These are phyloP conservation scores for Komagataea norvegica DNA, from an alignment of 1,139 yeast genomes.

Conservation along the genomic window DNA sequence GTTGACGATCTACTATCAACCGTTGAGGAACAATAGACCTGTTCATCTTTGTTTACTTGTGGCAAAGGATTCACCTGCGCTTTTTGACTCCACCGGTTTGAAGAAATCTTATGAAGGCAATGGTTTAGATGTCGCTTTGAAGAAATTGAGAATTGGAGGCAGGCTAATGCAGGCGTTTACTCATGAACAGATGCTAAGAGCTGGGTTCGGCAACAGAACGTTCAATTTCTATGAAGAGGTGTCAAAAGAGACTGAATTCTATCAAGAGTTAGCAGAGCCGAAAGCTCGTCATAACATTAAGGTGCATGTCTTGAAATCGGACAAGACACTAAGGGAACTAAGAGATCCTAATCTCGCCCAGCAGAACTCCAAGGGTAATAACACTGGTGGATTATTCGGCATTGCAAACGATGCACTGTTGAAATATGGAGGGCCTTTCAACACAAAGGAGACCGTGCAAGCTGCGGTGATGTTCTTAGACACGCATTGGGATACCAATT, in stretches of 20 bases:
- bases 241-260: constrained; percentile 45
- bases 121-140: constrained; percentile 67
- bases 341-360: constrained; percentile 81
- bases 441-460: constrained; percentile 47
- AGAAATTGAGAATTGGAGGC: constrained; percentile 77
- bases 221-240: constrained; percentile 76
- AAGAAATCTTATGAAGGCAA: constrained; percentile 57
- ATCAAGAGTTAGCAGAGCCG: constrained; percentile 33
- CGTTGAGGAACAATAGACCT: constrained; percentile 67
- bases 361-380: constrained; percentile 68
- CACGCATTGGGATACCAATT: constrained; percentile 68
- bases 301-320: constrained; percentile 67
- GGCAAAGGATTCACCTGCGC: constrained; percentile 70
- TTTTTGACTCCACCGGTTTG: constrained; percentile 58
- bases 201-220: constrained; percentile 75
- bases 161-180: constrained; percentile 92
- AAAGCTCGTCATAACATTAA: constrained; percentile 60
- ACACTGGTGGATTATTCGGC: constrained; percentile 70
- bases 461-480: constrained; percentile 86
- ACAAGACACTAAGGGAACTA: constrained; percentile 63
- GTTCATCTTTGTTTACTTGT: constrained; percentile 73
- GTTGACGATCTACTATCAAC: constrained; percentile 46
- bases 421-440: constrained; percentile 50
- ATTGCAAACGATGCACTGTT: constrained; percentile 73
- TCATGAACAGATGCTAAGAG: constrained; percentile 79